phyloP scores from a whole-genome alignment of 2,329 filamentous ascomycete species.

The Penicillium sclerotigenum region DNA sequence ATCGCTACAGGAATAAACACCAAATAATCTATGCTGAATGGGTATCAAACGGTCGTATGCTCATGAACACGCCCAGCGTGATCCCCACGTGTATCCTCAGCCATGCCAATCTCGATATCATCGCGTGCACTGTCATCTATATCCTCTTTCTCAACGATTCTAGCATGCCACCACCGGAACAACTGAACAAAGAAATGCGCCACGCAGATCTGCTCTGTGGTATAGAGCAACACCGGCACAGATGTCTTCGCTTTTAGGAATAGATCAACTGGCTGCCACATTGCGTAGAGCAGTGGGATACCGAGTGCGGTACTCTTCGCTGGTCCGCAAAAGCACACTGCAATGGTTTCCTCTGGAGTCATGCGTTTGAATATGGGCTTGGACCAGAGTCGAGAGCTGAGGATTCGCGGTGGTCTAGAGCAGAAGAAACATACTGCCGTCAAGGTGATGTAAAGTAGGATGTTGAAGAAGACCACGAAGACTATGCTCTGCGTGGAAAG shows the following conservation, averaged over 20 bases:
- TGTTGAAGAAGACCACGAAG: conserved; percentile 65
- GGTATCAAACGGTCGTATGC: conserved; percentile 1
- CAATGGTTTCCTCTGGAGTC: conserved; percentile 61
- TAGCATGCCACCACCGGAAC: conserved; percentile 32
- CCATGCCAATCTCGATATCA: conserved; percentile 12
- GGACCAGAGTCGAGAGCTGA: conserved; percentile 20
- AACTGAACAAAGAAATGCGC: conserved; percentile 41
- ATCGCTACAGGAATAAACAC: not conserved
- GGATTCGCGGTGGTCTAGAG: conserved; percentile 40
- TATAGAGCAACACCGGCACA: conserved; percentile 40
- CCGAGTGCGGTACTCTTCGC: conserved; percentile 70
- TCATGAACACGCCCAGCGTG: conserved; percentile 3
- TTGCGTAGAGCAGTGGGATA: conserved; percentile 65
- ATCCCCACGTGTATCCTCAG: not conserved
- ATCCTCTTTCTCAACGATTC: conserved; percentile 20
- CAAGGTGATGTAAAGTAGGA: conserved; percentile 63
- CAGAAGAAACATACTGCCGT: conserved; percentile 56
- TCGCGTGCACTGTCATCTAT: not conserved
- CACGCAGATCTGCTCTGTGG: conserved; percentile 40
- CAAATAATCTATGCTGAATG: not conserved
- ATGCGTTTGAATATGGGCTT: conserved; percentile 37
- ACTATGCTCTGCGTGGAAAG: conserved; percentile 60
- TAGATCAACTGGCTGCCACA: conserved; percentile 49
- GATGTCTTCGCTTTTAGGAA: conserved; percentile 38
- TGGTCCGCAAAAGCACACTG: conserved; percentile 69